Evolutionary conservation across 1,139 yeast species (phyloP).

Genomic region (Protomyces gravidus): DNA sequence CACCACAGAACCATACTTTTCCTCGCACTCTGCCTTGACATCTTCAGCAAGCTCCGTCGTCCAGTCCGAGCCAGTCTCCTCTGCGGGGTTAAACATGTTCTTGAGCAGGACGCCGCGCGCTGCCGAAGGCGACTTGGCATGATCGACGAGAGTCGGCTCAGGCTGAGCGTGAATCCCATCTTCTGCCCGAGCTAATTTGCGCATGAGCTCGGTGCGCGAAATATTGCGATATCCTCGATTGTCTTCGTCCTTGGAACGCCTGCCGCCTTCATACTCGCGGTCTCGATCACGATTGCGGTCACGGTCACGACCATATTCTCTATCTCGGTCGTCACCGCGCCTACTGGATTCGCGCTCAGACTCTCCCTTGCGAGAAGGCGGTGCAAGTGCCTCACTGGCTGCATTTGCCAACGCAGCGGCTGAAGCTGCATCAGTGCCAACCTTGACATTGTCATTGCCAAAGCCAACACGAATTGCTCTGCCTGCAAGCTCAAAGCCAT

Average conservation of each 20-base stretch:
- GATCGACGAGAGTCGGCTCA: constrained; percentile 3
- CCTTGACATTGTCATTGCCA: constrained; percentile 37
- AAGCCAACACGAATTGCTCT: constrained; percentile 40
- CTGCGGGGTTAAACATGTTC: constrained; percentile 43
- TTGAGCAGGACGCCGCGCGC: constrained; percentile 40
- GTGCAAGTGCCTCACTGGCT: not conserved
- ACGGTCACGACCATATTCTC: constrained; percentile 9
- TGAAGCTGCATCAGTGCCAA: constrained; percentile 30
- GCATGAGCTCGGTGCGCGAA: constrained; percentile 40
- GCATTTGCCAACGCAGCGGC: constrained; percentile 3
- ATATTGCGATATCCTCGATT: constrained; percentile 37
- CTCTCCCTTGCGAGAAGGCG: not conserved
- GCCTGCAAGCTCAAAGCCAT: constrained; percentile 41
- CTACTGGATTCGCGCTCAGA: not conserved
- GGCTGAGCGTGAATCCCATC: constrained; percentile 33
- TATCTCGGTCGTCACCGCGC: constrained; percentile 10
- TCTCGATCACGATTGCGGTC: constrained; percentile 18
- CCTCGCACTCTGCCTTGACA: constrained; percentile 43
- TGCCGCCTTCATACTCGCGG: constrained; percentile 18
- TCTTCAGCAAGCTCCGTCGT: constrained; percentile 42
- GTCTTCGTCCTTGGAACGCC: constrained; percentile 36
- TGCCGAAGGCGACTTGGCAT: constrained; percentile 9
- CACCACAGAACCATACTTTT: constrained; percentile 41
- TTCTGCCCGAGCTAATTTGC: constrained; percentile 41
- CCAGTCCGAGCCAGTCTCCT: constrained; percentile 43